phyloP scores from a whole-genome alignment of 345 rosid species.

The thale cress (Arabidopsis thaliana) region TAIR10.1 NC_003070.9:26606501-26607000 shows the following conservation, averaged over 20 bases:
- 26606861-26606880: conserved; percentile 63
- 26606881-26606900: conserved; percentile 55
- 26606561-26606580: conserved; percentile 80
- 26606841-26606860: conserved; percentile 46
- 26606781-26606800: conserved; percentile 92
- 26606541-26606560: conserved; percentile 64
- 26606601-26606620: conserved; percentile 93
- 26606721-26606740: conserved; percentile 69
- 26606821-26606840: conserved; percentile 53
- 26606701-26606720: conserved; percentile 66
- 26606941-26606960: conserved; percentile 61
- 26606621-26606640: conserved; percentile 51
- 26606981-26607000: conserved; percentile 46
- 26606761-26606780: conserved; percentile 60
- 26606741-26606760: conserved; percentile 70
- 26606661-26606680: not conserved
- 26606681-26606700: not conserved
- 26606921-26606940: conserved; percentile 50
- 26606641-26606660: not conserved
- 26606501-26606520: conserved; percentile 77
- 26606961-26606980: conserved; percentile 70
- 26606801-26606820: conserved; percentile 74
- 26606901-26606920: conserved; percentile 71
- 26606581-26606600: conserved; percentile 93
- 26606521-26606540: conserved; percentile 95